These are phyloP conservation scores for Brasilioporus rufonigricans DNA, from an alignment of 768 basidiomycete genomes.

Conservation along the genomic window DNA sequence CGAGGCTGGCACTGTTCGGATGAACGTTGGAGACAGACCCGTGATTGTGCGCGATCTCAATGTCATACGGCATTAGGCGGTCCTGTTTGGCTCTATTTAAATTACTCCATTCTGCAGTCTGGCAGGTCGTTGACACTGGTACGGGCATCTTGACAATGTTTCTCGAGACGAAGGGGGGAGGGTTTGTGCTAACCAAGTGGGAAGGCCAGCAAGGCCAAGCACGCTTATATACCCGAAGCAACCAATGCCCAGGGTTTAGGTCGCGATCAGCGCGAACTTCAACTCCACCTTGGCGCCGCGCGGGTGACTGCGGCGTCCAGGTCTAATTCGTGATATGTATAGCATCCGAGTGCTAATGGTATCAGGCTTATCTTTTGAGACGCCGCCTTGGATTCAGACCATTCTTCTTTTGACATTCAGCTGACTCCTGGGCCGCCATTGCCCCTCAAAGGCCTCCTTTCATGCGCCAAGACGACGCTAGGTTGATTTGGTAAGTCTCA, in stretches of 20 bases:
- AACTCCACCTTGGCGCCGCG: conserved; percentile 3
- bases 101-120: conserved; percentile 9
- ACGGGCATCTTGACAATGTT: conserved; percentile 15
- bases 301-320: not conserved
- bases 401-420: not conserved
- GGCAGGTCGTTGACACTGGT: conserved; percentile 8
- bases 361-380: not conserved
- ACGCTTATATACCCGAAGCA: not conserved
- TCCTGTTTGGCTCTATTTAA: conserved; percentile 31
- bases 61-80: conserved; percentile 16
- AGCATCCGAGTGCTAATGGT: not conserved
- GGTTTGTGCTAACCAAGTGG: not conserved
- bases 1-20: not conserved
- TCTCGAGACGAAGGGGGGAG: not conserved
- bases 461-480: not conserved
- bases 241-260: conserved; percentile 1
- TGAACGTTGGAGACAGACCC: conserved; percentile 20
- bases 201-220: not conserved
- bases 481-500: not conserved
- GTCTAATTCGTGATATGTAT: no score
- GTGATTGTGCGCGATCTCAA: conserved; percentile 8
- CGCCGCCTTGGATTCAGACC: not conserved
- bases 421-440: no score
- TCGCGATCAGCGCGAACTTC: not conserved
- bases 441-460: not conserved